A percentile compares a stretch with the other conserved stretches of the same genome.
These are phyloP conservation scores for Lizonia empirigonia DNA, from an alignment of 2,329 filamentous ascomycete species.

Conservation along the genomic window DNA sequence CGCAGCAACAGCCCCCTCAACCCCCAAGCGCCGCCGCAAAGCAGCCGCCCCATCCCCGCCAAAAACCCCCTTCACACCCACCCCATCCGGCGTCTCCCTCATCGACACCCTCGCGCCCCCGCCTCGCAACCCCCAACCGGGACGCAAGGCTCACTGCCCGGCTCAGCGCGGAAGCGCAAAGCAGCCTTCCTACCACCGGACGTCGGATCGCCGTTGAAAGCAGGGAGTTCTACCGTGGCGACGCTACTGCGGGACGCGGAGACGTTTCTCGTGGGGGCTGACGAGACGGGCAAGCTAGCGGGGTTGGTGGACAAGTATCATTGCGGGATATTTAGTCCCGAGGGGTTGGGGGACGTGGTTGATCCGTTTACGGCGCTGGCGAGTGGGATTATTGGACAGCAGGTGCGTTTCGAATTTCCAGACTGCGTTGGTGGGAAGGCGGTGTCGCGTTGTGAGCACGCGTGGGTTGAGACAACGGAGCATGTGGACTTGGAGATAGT, in stretches of 20 bases:
- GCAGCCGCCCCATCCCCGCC: conserved; percentile 17
- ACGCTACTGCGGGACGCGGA: conserved; percentile 77
- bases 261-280: conserved; percentile 73
- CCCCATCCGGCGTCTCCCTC: conserved; percentile 58
- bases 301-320: conserved; percentile 73
- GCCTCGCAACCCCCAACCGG: conserved; percentile 69
- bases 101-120: conserved; percentile 39
- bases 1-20: conserved; percentile 26
- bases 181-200: not conserved
- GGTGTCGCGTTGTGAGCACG: too few species aligned
- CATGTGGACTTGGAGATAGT: too few species aligned
- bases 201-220: conserved; percentile 8
- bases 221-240: conserved; percentile 65
- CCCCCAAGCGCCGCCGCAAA: conserved; percentile 37
- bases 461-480: too few species aligned
- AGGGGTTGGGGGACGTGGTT: conserved; percentile 80
- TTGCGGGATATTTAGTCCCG: conserved; percentile 79
- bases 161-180: not conserved
- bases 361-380: conserved; percentile 86
- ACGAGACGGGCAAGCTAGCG: conserved; percentile 66
- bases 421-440: too few species aligned
- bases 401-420: conserved; percentile 54
- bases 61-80: conserved; percentile 49
- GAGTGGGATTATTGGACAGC: conserved; percentile 92
- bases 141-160: too few species aligned